Evolutionary conservation across 495 filamentous ascomycete genomes (phyloP).

Genomic region (Xylaria bambusicola): DNA sequence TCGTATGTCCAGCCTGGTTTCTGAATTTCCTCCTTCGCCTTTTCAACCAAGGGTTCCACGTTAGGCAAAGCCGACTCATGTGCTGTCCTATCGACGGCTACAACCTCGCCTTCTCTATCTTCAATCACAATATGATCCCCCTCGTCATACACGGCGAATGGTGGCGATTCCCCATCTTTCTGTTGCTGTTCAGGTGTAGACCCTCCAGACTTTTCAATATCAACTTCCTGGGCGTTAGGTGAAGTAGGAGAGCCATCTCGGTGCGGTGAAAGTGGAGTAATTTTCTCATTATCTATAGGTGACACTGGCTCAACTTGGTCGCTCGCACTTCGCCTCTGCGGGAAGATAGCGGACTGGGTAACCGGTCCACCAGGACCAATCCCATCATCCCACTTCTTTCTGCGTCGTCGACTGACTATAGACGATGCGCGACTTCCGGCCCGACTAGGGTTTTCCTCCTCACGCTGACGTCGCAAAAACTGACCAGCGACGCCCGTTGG

Average conservation of each 20-base stretch:
- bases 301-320: slow-evolving; percentile 33
- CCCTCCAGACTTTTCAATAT: slow-evolving; percentile 31
- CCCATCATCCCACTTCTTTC: slow-evolving; percentile 68
- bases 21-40: slow-evolving; percentile 32
- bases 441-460: slow-evolving; percentile 65
- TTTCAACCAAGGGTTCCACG: slow-evolving; percentile 21
- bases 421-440: slow-evolving; percentile 60
- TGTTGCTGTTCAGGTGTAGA: slow-evolving; percentile 26
- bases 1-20: slow-evolving; percentile 49
- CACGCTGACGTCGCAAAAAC: slow-evolving; percentile 79
- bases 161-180: slow-evolving; percentile 35
- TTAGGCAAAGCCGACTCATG: slow-evolving; percentile 24
- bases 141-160: slow-evolving; percentile 74
- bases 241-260: slow-evolving; percentile 28
- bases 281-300: slow-evolving; percentile 24
- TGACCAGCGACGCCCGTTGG: slow-evolving; percentile 72
- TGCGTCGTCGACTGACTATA: slow-evolving; percentile 61
- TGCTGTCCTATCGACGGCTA: slow-evolving; percentile 44
- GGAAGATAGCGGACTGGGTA: slow-evolving; percentile 85
- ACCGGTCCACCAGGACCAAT: slow-evolving; percentile 86
- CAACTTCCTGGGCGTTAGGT: slow-evolving; percentile 24
- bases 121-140: slow-evolving; percentile 82
- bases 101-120: slow-evolving; percentile 83
- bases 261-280: slow-evolving; percentile 23
- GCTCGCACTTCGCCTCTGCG: slow-evolving; percentile 56